A percentile compares a stretch with the other conserved stretches of the same genome.
Conservation (phyloP, 768 basidiomycete species). For the Kwoniella botswanensis region DNA sequence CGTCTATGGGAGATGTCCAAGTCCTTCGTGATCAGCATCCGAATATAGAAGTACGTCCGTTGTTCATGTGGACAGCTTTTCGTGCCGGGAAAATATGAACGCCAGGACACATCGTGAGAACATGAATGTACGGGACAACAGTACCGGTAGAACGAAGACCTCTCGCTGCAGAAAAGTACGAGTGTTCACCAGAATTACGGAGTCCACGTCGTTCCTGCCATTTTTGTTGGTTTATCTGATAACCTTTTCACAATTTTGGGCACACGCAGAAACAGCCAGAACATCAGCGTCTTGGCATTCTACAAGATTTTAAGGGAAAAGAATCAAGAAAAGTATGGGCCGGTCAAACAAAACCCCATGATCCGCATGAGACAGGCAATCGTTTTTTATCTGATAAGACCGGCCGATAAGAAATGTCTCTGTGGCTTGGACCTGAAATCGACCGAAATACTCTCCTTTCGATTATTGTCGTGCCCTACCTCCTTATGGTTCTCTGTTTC, state of each 20-base stretch:
- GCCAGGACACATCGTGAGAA: too few species aligned
- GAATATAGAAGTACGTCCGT: neutral
- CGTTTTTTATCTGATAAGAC: constrained; percentile 10
- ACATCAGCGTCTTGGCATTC: neutral
- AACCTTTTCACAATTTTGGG: neutral
- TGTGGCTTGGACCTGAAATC: neutral
- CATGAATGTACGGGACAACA: too few species aligned
- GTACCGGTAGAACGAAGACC: too few species aligned
- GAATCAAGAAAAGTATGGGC: too few species aligned
- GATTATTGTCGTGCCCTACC: too few species aligned
- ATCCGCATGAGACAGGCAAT: too few species aligned
- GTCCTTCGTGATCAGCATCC: neutral
- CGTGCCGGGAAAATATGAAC: too few species aligned
- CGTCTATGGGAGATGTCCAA: neutral
- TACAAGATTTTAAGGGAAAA: neutral
- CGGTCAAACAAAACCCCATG: too few species aligned
- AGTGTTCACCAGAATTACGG: too few species aligned
- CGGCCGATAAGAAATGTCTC: constrained; percentile 4
- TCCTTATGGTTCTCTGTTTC: too few species aligned
- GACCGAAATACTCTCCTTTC: neutral
- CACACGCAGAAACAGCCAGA: neutral
- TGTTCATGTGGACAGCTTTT: too few species aligned
- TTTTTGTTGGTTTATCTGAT: neutral
- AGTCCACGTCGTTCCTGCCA: neutral
- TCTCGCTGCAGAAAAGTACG: too few species aligned